phyloP scores from a whole-genome alignment of 2,329 filamentous ascomycete species.

The Coniochaeta sp. region DNA sequence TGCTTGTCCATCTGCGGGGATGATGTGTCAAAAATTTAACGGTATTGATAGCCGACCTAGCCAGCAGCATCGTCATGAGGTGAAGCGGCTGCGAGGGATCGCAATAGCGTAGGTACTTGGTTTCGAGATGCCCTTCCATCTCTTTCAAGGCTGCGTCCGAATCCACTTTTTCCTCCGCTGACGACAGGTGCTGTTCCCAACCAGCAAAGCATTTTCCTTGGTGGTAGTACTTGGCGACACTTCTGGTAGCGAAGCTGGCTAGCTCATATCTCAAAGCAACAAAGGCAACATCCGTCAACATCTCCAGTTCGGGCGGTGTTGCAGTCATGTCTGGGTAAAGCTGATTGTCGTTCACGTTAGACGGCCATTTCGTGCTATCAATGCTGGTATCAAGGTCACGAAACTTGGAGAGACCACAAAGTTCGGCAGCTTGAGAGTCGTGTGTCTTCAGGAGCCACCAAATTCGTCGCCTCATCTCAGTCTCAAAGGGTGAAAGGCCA shows the following conservation, averaged over 20 bases:
- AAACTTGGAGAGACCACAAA: constrained; percentile 16
- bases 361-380: constrained; percentile 14
- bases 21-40: constrained; percentile 14
- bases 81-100: constrained; percentile 12
- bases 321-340: constrained; percentile 9
- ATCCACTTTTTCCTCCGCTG: background rate
- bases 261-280: constrained; percentile 6
- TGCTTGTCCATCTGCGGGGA: constrained; percentile 21
- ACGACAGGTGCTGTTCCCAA: background rate
- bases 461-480: constrained; percentile 33
- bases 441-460: constrained; percentile 29
- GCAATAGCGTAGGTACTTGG: constrained; percentile 7
- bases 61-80: constrained; percentile 11
- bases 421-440: constrained; percentile 17
- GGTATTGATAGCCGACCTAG: constrained; percentile 10
- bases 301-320: background rate
- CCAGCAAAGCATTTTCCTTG: background rate
- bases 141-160: constrained; percentile 12
- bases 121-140: constrained; percentile 17
- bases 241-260: constrained; percentile 3
- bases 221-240: constrained; percentile 4
- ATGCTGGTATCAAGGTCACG: constrained; percentile 4
- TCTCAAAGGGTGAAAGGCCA: constrained; percentile 29
- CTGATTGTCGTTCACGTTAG: constrained; percentile 21
- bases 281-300: constrained; percentile 4